Base-by-base conservation (phyloP, 805 yeast species). In the Saccharomycopsis sp. region DNA sequence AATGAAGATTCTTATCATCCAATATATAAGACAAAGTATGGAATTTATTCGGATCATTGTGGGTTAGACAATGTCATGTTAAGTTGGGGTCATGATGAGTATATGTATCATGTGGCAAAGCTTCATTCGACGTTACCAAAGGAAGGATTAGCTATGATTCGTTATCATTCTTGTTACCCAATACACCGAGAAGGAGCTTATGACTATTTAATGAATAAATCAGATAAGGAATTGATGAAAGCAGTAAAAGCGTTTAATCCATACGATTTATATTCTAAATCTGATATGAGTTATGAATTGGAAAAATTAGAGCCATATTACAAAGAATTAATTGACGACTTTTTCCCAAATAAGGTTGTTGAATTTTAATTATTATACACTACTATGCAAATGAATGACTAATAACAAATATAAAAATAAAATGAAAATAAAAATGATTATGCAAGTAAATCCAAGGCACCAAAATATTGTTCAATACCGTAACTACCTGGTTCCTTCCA, bases 401-500 rank as follows among this genome's bases (percentile, higher is more conserved):
- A 41, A 42, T 31, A 27, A 20, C 16, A 43, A 22, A 11, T 6
- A 31, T 14, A 43, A 19, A 21, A 31, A 5, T 13, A 21, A 21
- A 27, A 19, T 4, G 7, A 9, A 31, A 4, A 20, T 16, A 24
- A 16, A 34, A 21, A 29, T 21, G 13, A 28, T 49, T 40, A 53
- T 32, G 51, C 53, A 20, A 61, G 48, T 21, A 62, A 47, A 32
- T 69, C 60, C 46, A 74, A 67, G 51, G 77, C 67, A 56, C 97
- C 97, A 56, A 89, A 89, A 42, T 77, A 78, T 65, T 86, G 96
- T 65, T 89, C 97, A 58, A 89, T 79, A 51, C 81, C 84, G 60
- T 85, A 82, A 2, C 72, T 69, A 47, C 97, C 96, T 20, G 96
- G 88, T 8, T 58, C 56, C 60, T 89, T 89, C 97, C 97, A 89